These are phyloP conservation scores for Salix viminalis DNA, from an alignment of 345 rosid species.

Conservation along the genomic window DNA sequence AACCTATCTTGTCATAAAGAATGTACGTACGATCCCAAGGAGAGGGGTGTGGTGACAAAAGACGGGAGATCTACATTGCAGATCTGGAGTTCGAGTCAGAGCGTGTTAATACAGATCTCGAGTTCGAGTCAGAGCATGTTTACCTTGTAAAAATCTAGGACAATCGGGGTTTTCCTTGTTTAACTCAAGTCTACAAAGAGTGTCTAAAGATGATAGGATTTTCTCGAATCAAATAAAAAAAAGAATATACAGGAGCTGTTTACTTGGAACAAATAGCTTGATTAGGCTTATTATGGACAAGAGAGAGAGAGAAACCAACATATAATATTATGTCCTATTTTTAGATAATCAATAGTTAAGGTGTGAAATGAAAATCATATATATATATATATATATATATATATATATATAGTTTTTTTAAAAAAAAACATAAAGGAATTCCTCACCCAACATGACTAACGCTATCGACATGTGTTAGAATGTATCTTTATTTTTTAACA, in stretches of 20 bases:
- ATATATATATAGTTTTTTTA: too few species aligned
- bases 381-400: too few species aligned
- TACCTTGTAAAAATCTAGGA: too few species aligned
- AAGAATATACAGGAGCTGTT: neutral
- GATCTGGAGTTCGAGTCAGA: too few species aligned
- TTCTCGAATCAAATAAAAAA: neutral
- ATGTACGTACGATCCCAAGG: neutral
- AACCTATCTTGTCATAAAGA: neutral
- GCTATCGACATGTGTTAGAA: neutral
- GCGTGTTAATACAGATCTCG: too few species aligned
- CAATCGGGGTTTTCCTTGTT: too few species aligned
- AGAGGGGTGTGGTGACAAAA: too few species aligned
- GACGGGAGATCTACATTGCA: too few species aligned
- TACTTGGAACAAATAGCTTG: neutral
- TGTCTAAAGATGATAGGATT: neutral
- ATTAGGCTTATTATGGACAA: neutral
- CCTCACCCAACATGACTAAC: neutral
- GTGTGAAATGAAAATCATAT: neutral
- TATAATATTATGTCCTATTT: neutral
- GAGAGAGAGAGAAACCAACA: neutral
- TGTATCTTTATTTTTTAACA: neutral
- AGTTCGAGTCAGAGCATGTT: too few species aligned
- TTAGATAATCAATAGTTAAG: neutral
- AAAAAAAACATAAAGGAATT: too few species aligned
- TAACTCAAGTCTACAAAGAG: fast-evolving